Base-by-base conservation (phyloP, 805 yeast species). In the Ogataea ganodermae region DNA sequence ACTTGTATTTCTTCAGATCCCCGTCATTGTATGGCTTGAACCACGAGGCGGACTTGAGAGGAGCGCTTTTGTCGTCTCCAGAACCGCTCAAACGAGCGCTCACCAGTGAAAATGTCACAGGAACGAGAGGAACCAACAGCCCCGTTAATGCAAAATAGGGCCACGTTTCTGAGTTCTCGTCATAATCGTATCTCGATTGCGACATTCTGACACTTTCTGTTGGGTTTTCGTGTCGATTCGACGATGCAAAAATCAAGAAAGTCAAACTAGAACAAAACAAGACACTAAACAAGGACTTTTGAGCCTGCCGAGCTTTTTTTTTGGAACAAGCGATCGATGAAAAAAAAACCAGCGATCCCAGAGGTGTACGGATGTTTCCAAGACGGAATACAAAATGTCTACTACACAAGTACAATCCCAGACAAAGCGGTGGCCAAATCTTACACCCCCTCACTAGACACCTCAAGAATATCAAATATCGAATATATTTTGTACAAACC, bases 121-220 rank as follows among this genome's bases (percentile, higher is more conserved):
- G 97, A 32, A 89, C 64, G 49, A 88, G 73, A 16, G 82, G 78
- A 50, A 86, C 79, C 21, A 86, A 71, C 44, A 86, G 68, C 42
- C 88, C 69, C 2, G 97, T 90, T 61, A 87, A 66, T 44, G 86
- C 79, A 61, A 91, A 91, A 65, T 84, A 89, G 33, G 97, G 97
- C 96, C 97, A 90, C 1, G 94, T 89, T 59, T 88, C 94, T 42
- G 91, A 83, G 51, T 81, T 81, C 65, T 90, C 97, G 70, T 90
- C 97, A 66, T 90, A 90, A 35, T 83, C 81, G 67, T 86, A 86
- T 59, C 84, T 68, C 40, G 81, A 67, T 56, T 75, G 77, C 45
- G 78, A 71, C 80, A 76, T 76, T 23, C 9, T 46, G 20, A 18
- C 24, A 35, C 39, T 27, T n/a, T 12, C 13, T 35, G 36, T 9